phyloP scores from a whole-genome alignment of 1,284 basidiomycete genomes.

The Cutaneotrichosporon sp. region DNA sequence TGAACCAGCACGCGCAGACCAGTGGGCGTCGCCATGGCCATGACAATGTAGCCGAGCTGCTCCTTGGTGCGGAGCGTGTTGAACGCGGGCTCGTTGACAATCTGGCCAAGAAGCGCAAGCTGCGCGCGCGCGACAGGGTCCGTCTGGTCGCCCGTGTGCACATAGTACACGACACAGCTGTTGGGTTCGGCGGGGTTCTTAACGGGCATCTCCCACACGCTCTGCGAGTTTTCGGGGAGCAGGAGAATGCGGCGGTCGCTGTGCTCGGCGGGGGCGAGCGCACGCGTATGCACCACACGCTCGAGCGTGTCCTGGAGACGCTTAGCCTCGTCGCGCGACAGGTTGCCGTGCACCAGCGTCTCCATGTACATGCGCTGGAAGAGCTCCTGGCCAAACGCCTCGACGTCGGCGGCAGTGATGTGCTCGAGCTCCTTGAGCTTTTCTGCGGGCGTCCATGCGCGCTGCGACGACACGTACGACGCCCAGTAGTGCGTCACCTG shows the following conservation, averaged over 20 bases:
- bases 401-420: slow-evolving; percentile 66
- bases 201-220: slow-evolving; percentile 64
- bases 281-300: slow-evolving; percentile 58
- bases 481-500: slow-evolving; percentile 73
- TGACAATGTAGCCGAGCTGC: slow-evolving; percentile 90
- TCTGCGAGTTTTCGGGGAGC: slow-evolving; percentile 64
- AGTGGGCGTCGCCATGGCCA: slow-evolving; percentile 56
- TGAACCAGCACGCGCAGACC: slow-evolving; percentile 88
- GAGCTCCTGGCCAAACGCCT: slow-evolving; percentile 61
- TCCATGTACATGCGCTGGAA: slow-evolving; percentile 67
- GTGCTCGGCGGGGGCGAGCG: slow-evolving; percentile 57
- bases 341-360: slow-evolving; percentile 79
- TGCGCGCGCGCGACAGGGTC: slow-evolving; percentile 53
- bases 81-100: slow-evolving; percentile 86
- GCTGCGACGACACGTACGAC: slow-evolving; percentile 64
- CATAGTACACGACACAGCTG: slow-evolving; percentile 72
- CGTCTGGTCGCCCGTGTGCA: slow-evolving; percentile 55
- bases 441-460: slow-evolving; percentile 74
- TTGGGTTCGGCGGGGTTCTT: slow-evolving; percentile 84
- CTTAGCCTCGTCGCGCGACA: slow-evolving; percentile 74
- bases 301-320: slow-evolving; percentile 69
- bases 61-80: slow-evolving; percentile 91
- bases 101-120: slow-evolving; percentile 56
- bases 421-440: slow-evolving; percentile 68
- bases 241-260: slow-evolving; percentile 60